A percentile compares a stretch with the other conserved stretches of the same genome.
Conservation (phyloP, 179 eudicot species). For the Beta lomatogona region DNA sequence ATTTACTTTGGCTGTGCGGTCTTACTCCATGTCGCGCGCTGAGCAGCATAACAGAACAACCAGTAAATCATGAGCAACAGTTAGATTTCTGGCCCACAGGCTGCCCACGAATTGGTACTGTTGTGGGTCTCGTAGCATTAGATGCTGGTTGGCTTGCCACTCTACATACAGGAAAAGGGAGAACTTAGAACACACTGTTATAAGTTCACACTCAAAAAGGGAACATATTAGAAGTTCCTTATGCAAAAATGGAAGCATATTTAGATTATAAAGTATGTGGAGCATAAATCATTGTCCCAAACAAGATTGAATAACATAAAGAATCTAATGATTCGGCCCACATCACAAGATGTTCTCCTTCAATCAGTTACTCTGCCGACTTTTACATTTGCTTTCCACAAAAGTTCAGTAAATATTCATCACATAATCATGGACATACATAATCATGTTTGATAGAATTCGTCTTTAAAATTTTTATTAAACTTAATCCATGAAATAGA, state of each 20-base stretch:
- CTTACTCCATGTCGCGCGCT: conserved; percentile 5
- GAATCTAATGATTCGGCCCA: neutral
- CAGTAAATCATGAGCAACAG: conserved; percentile 41
- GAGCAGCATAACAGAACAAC: conserved; percentile 14
- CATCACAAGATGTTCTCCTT: neutral
- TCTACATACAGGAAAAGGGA: conserved; percentile 13
- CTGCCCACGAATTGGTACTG: conserved; percentile 50
- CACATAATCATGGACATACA: neutral
- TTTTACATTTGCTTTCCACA: neutral
- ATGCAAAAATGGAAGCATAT: too few species aligned
- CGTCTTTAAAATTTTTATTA: too few species aligned
- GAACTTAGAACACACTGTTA: neutral
- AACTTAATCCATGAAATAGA: neutral
- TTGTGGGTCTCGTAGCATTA: conserved; percentile 39
- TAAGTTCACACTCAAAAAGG: neutral
- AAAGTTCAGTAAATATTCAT: neutral
- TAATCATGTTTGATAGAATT: too few species aligned
- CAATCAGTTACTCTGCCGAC: neutral
- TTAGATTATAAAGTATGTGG: neutral
- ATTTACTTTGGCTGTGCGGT: conserved; percentile 8
- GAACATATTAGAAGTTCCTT: neutral
- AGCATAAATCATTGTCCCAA: neutral
- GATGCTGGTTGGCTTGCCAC: conserved; percentile 51
- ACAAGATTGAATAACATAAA: neutral
- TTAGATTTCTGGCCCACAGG: conserved; percentile 44